Percentiles rank a stretch among this genome's conserved stretches.
These are phyloP conservation scores for Saccharum officinarum DNA, from an alignment of 176 grass and related monocot species.

Conservation along the genomic window DNA sequence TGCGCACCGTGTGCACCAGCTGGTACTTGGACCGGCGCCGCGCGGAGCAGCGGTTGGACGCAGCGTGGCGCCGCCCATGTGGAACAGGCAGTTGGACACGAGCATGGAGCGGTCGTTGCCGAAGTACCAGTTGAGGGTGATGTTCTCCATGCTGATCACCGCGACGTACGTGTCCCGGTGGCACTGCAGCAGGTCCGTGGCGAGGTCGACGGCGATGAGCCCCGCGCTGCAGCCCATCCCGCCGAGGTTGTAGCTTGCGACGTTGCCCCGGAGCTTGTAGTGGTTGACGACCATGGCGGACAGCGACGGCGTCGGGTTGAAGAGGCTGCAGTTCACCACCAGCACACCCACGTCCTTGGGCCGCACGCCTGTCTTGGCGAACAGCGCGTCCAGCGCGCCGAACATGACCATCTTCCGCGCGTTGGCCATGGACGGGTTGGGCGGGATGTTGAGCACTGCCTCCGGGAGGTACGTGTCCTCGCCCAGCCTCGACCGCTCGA, in stretches of 20 bases:
- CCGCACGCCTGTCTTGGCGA: conserved; percentile 39
- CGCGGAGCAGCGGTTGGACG: conserved; percentile 28
- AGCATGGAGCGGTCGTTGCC: conserved; percentile 64
- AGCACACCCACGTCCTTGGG: conserved; percentile 55
- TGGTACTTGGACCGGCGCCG: conserved; percentile 52
- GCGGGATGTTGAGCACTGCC: conserved; percentile 50
- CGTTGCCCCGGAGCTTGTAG: conserved; percentile 51
- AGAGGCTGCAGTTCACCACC: conserved; percentile 61
- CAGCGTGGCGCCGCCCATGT: conserved; percentile 48
- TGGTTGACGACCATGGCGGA: conserved; percentile 53
- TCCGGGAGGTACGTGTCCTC: conserved; percentile 60
- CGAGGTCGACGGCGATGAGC: conserved; percentile 54
- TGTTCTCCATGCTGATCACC: conserved; percentile 65
- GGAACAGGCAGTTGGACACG: conserved; percentile 62
- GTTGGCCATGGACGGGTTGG: conserved; percentile 48
- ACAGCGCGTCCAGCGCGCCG: conserved; percentile 56
- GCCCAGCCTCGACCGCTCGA: conserved; percentile 60
- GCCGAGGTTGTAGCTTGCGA: conserved; percentile 54
- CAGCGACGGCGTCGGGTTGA: conserved; percentile 60
- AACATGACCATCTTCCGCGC: conserved; percentile 51
- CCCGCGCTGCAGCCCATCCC: conserved; percentile 68
- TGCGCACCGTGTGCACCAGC: conserved; percentile 67
- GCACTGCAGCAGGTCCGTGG: conserved; percentile 52
- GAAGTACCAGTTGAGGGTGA: conserved; percentile 64
- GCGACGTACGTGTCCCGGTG: conserved; percentile 43